These are phyloP conservation scores for Phaeosphaeriaceae sp. DNA, from an alignment of 2,329 filamentous ascomycete genomes.

Conservation along the genomic window DNA sequence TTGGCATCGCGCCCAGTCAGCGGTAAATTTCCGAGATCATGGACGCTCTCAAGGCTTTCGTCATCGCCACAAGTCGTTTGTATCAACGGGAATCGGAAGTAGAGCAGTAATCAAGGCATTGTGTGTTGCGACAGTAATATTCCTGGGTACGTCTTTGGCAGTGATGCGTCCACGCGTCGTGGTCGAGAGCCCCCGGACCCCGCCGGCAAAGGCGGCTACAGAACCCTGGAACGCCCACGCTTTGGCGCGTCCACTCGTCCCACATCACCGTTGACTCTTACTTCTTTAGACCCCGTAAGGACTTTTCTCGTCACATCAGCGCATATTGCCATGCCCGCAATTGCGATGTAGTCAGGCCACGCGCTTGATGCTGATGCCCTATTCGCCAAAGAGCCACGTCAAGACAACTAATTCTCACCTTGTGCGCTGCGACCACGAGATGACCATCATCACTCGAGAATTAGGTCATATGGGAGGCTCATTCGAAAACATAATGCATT, in stretches of 20 bases:
- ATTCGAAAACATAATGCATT: too few relatives aligned
- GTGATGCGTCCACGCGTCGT: neutral
- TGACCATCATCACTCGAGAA: too few relatives aligned
- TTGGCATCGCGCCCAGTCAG: neutral
- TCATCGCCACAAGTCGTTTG: too few relatives aligned
- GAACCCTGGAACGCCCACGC: neutral
- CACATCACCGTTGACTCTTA: neutral
- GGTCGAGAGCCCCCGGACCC: neutral
- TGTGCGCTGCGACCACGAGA: too few relatives aligned
- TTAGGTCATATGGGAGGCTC: too few relatives aligned
- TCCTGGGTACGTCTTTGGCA: too few relatives aligned
- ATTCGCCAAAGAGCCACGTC: too few relatives aligned
- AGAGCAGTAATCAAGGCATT: too few relatives aligned
- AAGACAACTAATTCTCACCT: too few relatives aligned
- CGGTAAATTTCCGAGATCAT: neutral
- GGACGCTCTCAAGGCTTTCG: neutral
- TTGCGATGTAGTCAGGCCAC: neutral
- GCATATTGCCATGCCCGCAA: neutral
- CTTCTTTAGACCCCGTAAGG: neutral
- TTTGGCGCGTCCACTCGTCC: neutral
- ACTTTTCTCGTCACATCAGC: neutral
- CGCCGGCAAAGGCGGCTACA: neutral
- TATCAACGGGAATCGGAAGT: too few relatives aligned
- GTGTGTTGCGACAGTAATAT: too few relatives aligned
- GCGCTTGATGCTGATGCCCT: too few relatives aligned